Base-by-base conservation (phyloP, 2,329 filamentous ascomycete species). In the Alternaria incomplexa region DNA sequence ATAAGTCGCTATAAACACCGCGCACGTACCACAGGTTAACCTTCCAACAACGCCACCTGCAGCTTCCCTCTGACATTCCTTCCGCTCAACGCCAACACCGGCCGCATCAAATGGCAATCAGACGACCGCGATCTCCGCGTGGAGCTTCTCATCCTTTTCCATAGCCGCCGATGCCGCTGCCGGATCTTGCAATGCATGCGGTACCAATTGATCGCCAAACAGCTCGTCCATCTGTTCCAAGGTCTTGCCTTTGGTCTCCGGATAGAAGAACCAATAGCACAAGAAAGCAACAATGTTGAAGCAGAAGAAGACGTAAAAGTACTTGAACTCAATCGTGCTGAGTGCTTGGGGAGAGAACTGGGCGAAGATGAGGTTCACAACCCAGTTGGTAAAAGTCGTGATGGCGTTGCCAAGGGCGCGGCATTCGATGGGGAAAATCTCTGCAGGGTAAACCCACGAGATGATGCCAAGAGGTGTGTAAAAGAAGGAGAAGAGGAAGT, bases 341-440 rank as follows among this genome's bases (percentile, higher is more conserved):
- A 70, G 50, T 17, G 83, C 84, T 25, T 79, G 77, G 0, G 84
- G 85, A 4, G 81, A 82, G 63, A 84, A 85, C 60, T 86, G 83
- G 7, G 82, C 81, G 61, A 86, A 84, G 20, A 86, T 73, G 5
- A 86, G 73, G 62, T 81, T 84, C 23, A 83, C 58, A 13, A 75
- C 74, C 83, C 83, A 85, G 63, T 84, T 84, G 5, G 79, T 81
- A 56, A 82, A 81, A 0, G 83, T 84, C 1, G 82, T 81, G 12
- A 83, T 64, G 0, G 81, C 77, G n/a, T 80, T 81, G 15, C 81
- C 82, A 23, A 79, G 74, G 4, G 81, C 80, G 45, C 82, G 78
- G 40, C 82, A 79, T 11, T 80, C 77, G 0, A 82, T 79, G 1
- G 83, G 82, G 70, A 84, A 84, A 30, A 85, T 81, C 53, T 85